Percentiles rank a stretch among this genome's conserved stretches.
Conservation (phyloP, 495 filamentous ascomycete genomes). For the Podospora didyma region DNA sequence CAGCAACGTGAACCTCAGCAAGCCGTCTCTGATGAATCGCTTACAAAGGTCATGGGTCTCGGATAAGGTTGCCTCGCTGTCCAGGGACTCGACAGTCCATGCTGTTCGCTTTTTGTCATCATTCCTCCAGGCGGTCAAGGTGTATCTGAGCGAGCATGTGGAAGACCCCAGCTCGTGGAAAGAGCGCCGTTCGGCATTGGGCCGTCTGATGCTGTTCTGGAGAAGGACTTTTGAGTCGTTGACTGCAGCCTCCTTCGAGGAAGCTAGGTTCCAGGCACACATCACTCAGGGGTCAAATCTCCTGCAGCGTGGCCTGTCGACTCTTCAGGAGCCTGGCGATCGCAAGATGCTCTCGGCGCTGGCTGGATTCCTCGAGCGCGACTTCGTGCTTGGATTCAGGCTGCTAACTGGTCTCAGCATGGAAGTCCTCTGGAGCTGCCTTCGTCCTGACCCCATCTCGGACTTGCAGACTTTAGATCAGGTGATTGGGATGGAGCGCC, state of each 20-base stretch:
- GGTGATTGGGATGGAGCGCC: conserved; percentile 57
- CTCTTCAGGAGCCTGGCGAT: conserved; percentile 15
- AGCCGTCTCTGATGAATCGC: conserved; percentile 61
- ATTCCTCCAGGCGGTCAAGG: conserved; percentile 28
- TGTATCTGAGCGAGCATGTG: conserved; percentile 27
- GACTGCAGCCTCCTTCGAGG: conserved; percentile 41
- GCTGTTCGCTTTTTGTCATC: conserved; percentile 38
- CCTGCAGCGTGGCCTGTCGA: conserved; percentile 21
- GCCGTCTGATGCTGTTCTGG: conserved; percentile 52
- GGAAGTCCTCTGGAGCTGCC: conserved; percentile 73
- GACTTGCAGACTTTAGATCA: conserved; percentile 46
- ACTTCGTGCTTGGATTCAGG: conserved; percentile 49
- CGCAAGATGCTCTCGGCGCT: conserved; percentile 28
- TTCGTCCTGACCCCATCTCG: conserved; percentile 55
- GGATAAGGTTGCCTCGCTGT: conserved; percentile 51
- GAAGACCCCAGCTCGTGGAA: conserved; percentile 24
- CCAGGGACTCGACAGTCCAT: conserved; percentile 60
- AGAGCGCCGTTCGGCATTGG: conserved; percentile 33
- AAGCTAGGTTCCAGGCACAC: conserved; percentile 52
- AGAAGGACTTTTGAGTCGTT: conserved; percentile 51
- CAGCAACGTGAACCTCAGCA: conserved; percentile 34
- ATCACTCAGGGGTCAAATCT: conserved; percentile 34
- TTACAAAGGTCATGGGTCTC: conserved; percentile 65
- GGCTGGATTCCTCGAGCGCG: conserved; percentile 29
- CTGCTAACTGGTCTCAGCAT: conserved; percentile 75